phyloP scores from a whole-genome alignment of 176 grass and related monocot genomes.

The Phoenix roebelenii region DNA sequence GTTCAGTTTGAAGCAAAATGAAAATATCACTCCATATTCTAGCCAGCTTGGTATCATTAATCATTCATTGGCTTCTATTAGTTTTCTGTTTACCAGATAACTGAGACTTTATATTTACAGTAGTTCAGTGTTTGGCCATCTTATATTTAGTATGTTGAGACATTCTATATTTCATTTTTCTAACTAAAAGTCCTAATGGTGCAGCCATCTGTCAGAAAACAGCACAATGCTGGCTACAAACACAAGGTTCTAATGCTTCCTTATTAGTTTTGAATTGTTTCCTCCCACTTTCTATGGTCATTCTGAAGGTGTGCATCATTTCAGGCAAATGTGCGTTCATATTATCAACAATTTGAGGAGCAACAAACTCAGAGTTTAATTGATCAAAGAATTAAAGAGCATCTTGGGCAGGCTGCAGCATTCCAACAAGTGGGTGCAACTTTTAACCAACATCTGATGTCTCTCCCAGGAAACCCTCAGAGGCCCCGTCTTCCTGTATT shows the following conservation, averaged over 20 bases:
- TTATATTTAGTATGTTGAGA: no score
- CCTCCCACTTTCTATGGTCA: neutral
- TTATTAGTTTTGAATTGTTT: neutral
- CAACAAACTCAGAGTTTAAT: conserved; percentile 98
- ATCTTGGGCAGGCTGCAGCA: conserved; percentile 82
- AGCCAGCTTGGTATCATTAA: no score
- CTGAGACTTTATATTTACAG: no score
- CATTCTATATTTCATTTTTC: no score
- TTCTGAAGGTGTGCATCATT: neutral
- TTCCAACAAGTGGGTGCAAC: conserved; percentile 72
- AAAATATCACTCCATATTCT: no score
- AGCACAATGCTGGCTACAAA: conserved; percentile 95
- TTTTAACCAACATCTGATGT: conserved; percentile 61
- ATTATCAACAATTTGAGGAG: conserved; percentile 98
- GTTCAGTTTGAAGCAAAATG: no score
- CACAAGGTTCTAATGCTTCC: conserved; percentile 70
- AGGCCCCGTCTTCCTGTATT: conserved; percentile 60
- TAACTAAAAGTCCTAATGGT: conserved; percentile 9
- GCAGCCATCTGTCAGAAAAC: conserved; percentile 96
- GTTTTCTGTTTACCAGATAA: no score
- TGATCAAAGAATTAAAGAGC: conserved; percentile 98
- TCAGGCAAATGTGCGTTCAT: conserved; percentile 87
- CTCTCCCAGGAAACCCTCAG: conserved; percentile 29
- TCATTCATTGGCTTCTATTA: no score
- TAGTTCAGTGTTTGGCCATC: no score